Evolutionary conservation across 1,284 basidiomycete species (phyloP).

Genomic region (Thecaphora frezii): DNA sequence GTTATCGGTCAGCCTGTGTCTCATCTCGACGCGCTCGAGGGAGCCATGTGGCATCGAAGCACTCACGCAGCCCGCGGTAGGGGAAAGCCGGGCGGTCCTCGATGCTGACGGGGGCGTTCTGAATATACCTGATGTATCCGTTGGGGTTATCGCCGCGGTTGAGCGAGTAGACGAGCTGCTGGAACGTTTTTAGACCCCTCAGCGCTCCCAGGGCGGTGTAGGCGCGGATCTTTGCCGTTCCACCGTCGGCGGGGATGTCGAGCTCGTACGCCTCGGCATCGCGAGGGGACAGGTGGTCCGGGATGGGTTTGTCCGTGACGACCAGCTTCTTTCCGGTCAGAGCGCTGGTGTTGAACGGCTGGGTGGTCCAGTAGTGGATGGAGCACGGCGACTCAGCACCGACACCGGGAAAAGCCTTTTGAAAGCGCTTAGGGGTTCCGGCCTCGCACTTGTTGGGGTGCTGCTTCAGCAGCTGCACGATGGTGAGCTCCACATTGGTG

Average conservation of each 20-base stretch:
- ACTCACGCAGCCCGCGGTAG: slow-evolving; percentile 66
- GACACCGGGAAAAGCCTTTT: background rate
- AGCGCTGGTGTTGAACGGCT: slow-evolving; percentile 9
- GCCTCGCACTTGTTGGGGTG: slow-evolving; percentile 2
- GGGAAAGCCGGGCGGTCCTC: slow-evolving; percentile 61
- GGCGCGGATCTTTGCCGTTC: slow-evolving; percentile 67
- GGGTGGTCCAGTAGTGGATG: slow-evolving; percentile 20
- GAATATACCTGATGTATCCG: slow-evolving; percentile 60
- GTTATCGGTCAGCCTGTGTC: no score
- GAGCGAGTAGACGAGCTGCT: slow-evolving; percentile 66
- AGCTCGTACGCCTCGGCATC: slow-evolving; percentile 69
- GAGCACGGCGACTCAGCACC: slow-evolving; percentile 3
- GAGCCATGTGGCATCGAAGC: background rate
- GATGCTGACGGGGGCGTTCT: slow-evolving; percentile 60
- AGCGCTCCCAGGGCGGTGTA: slow-evolving; percentile 75
- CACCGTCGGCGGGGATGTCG: slow-evolving; percentile 67
- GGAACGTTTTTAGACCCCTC: slow-evolving; percentile 79
- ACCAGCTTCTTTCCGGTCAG: slow-evolving; percentile 10
- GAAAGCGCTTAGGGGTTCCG: slow-evolving; percentile 10
- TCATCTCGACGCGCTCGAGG: background rate
- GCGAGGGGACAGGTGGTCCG: slow-evolving; percentile 12
- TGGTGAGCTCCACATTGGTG: slow-evolving; percentile 19
- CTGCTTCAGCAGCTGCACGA: slow-evolving; percentile 19
- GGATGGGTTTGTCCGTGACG: slow-evolving; percentile 8
- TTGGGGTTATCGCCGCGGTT: slow-evolving; percentile 62